Percentiles rank a stretch among this genome's conserved stretches.
Evolutionary conservation across 1,139 yeast genomes (phyloP).

Genomic region (Debaryomyces sp.): DNA sequence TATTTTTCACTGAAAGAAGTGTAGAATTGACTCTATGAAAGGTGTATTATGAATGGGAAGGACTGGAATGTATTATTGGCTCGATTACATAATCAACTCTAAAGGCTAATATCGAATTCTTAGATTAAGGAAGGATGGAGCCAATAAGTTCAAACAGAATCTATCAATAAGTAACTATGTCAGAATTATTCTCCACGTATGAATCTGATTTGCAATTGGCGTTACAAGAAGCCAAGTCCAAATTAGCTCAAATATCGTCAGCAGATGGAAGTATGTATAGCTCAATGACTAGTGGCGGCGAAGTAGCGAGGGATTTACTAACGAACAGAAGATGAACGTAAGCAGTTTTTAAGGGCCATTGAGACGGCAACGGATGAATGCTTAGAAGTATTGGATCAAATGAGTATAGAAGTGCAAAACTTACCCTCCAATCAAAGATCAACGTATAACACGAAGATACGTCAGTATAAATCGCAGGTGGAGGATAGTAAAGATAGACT

Average conservation of each 20-base stretch:
- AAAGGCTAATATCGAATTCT: neutral
- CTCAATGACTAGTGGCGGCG: neutral
- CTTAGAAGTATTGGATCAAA: constrained; percentile 76
- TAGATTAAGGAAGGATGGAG: neutral
- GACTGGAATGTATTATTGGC: neutral
- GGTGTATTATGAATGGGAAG: neutral
- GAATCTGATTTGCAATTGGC: constrained; percentile 78
- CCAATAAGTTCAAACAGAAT: neutral
- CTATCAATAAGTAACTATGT: constrained; percentile 30
- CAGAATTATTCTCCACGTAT: constrained; percentile 66
- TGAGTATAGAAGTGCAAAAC: constrained; percentile 79
- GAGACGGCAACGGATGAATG: constrained; percentile 78
- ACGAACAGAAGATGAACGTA: constrained; percentile 42
- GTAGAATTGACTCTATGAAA: neutral
- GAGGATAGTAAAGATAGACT: constrained; percentile 59
- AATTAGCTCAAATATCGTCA: constrained; percentile 58
- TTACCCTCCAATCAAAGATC: constrained; percentile 74
- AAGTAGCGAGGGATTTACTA: constrained; percentile 18
- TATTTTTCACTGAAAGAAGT: neutral
- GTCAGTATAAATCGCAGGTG: constrained; percentile 65
- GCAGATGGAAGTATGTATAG: constrained; percentile 52
- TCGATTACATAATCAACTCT: neutral
- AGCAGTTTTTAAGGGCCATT: constrained; percentile 55
- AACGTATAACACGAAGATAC: constrained; percentile 66
- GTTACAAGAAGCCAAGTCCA: constrained; percentile 68